Conservation (phyloP, 495 filamentous ascomycete species). For the Podospora fimiseda region DNA sequence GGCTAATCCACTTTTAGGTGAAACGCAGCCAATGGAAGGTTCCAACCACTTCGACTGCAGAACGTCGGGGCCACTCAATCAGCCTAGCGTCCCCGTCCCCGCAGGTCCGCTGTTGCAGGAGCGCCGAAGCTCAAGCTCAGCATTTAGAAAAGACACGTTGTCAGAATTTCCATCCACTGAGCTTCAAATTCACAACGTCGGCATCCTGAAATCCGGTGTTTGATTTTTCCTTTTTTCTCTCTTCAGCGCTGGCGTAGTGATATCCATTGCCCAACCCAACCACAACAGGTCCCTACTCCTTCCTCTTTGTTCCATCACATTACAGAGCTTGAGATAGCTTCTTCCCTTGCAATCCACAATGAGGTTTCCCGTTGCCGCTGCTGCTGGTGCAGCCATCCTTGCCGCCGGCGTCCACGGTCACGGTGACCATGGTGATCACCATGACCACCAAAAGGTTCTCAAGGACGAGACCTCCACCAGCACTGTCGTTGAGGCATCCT, state of each 20-base stretch:
- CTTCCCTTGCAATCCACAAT: conserved; percentile 36
- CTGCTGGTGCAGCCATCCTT: conserved; percentile 65
- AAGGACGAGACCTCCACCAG: conserved; percentile 37
- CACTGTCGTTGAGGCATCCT: conserved; percentile 45
- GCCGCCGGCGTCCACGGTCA: conserved; percentile 58
- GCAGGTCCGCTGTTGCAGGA: conserved; percentile 14
- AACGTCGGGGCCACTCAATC: conserved; percentile 17
- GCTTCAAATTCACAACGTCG: conserved; percentile 31
- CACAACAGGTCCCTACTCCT: conserved; percentile 15
- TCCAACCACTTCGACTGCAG: conserved; percentile 11
- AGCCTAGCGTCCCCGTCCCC: conserved; percentile 18
- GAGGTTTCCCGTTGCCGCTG: conserved; percentile 71
- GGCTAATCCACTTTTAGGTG: background rate
- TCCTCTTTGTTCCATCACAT: conserved; percentile 13
- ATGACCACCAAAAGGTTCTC: conserved; percentile 52
- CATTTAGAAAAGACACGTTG: conserved; percentile 29
- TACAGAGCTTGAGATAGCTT: conserved; percentile 17
- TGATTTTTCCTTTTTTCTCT: conserved; percentile 27
- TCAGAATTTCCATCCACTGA: conserved; percentile 23
- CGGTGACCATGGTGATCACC: too few relatives aligned
- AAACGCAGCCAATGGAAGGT: conserved; percentile 12
- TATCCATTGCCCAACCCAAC: conserved; percentile 23
- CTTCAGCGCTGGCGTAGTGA: conserved; percentile 40
- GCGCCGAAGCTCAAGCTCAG: conserved; percentile 15
- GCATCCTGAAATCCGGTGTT: conserved; percentile 21